Evolutionary conservation across 768 basidiomycete species (phyloP).

Genomic region (Collybia sp.): DNA sequence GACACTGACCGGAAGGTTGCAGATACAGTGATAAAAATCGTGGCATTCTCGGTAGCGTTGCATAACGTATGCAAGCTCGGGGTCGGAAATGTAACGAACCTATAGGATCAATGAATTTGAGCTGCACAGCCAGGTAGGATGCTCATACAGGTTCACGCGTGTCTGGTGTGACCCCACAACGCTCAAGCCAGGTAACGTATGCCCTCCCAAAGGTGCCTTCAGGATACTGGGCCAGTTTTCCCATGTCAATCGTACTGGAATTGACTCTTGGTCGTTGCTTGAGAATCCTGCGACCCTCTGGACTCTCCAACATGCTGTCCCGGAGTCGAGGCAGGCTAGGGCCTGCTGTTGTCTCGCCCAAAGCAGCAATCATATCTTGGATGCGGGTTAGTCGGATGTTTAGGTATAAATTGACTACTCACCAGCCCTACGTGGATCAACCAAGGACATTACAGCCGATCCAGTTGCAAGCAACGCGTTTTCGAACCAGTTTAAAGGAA

Average conservation of each 20-base stretch:
- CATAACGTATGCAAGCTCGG: constrained; percentile 96
- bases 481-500: constrained; percentile 80
- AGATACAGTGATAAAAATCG: constrained; percentile 94
- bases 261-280: constrained; percentile 82
- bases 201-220: constrained; percentile 83
- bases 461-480: constrained; percentile 83
- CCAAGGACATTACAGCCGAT: constrained; percentile 76
- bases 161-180: constrained; percentile 89
- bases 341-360: constrained; percentile 91
- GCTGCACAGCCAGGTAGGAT: constrained; percentile 1
- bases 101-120: constrained; percentile 22
- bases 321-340: constrained; percentile 71
- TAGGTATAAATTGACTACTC: constrained; percentile 19
- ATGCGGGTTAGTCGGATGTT: background rate
- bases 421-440: constrained; percentile 85
- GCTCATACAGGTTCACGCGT: constrained; percentile 77
- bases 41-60: constrained; percentile 97
- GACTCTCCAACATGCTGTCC: constrained; percentile 69
- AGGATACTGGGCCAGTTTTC: constrained; percentile 56
- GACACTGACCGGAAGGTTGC: constrained; percentile 84
- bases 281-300: constrained; percentile 82
- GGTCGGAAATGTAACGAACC: constrained; percentile 94
- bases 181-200: constrained; percentile 87
- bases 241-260: constrained; percentile 69
- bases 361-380: constrained; percentile 90